Evolutionary conservation across 2,329 filamentous ascomycete species (phyloP).

Genomic region (Botrytis squamosa): DNA sequence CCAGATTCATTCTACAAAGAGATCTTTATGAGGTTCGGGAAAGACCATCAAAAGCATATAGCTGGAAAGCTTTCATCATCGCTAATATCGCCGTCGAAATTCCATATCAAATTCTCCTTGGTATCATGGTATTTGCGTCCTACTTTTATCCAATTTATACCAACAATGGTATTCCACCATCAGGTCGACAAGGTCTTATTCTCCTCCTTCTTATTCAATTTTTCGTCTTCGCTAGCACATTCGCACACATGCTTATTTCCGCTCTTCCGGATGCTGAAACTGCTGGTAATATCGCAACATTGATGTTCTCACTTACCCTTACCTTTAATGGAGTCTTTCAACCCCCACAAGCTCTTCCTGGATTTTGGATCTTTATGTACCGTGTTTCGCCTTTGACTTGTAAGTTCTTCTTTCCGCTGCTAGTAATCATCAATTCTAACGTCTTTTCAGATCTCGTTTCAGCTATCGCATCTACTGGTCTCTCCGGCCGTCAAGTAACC

Average conservation of each 20-base stretch:
- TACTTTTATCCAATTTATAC: slow-evolving; percentile 78
- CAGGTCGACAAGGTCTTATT: slow-evolving; percentile 55
- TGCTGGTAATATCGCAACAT: slow-evolving; percentile 73
- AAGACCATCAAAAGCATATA: slow-evolving; percentile 39
- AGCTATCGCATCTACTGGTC: slow-evolving; percentile 68
- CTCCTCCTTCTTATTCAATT: slow-evolving; percentile 75
- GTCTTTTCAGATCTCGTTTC: slow-evolving; percentile 60
- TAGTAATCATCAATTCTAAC: slow-evolving; percentile 11
- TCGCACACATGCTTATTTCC: slow-evolving; percentile 76
- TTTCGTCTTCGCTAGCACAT: slow-evolving; percentile 80
- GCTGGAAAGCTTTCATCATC: slow-evolving; percentile 41
- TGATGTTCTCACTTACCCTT: slow-evolving; percentile 70
- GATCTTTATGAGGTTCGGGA: slow-evolving; percentile 60
- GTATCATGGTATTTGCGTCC: slow-evolving; percentile 70
- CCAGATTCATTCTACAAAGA: slow-evolving; percentile 67
- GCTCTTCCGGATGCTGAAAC: slow-evolving; percentile 74
- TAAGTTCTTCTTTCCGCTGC: slow-evolving; percentile 29
- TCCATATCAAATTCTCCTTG: slow-evolving; percentile 77
- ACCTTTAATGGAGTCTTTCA: slow-evolving; percentile 78
- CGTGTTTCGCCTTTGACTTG: slow-evolving; percentile 55
- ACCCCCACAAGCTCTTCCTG: slow-evolving; percentile 59
- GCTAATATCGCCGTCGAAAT: slow-evolving; percentile 72
- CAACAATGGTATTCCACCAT: slow-evolving; percentile 53
- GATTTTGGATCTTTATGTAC: slow-evolving; percentile 88
- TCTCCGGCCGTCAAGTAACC: slow-evolving; percentile 63